phyloP scores from a whole-genome alignment of 2,329 filamentous ascomycete species.

The Macrophomina phaseolina region DNA sequence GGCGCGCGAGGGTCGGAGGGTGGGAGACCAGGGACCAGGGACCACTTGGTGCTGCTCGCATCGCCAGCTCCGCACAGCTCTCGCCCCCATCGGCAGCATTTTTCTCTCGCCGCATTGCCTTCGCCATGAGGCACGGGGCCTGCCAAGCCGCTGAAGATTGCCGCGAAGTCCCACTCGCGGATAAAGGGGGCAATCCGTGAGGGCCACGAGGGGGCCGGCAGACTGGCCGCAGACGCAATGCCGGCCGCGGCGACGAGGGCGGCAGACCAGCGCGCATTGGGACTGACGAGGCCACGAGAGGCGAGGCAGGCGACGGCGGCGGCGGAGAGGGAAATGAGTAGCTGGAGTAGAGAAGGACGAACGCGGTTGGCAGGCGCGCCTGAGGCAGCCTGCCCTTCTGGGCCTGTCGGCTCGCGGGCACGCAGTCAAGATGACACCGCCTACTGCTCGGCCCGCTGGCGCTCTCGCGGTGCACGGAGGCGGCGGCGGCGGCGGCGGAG shows the following conservation, averaged over 20 bases:
- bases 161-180: not conserved
- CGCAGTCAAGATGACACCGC: slow-evolving; percentile 16
- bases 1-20: not conserved
- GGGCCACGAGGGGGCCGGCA: not conserved
- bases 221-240: not conserved
- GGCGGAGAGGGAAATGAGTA: not conserved
- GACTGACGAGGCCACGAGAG: not conserved
- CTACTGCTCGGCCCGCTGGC: not conserved
- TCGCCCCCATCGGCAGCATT: not conserved
- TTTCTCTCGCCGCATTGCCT: not conserved
- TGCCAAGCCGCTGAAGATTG: slow-evolving; percentile 19
- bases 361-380: not conserved
- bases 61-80: not conserved
- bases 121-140: slow-evolving; percentile 10
- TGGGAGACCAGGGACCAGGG: slow-evolving; percentile 5
- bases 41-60: not conserved
- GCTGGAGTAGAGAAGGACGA: not conserved
- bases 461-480: not conserved
- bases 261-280: not conserved
- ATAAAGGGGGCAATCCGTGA: not conserved
- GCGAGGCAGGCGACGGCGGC: not conserved
- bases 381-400: not conserved
- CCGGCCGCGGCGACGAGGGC: not conserved
- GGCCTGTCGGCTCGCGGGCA: slow-evolving; percentile 8
- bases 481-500: not conserved